Conservation (phyloP, 2,329 filamentous ascomycete genomes). For the Metarhizium album region DNA sequence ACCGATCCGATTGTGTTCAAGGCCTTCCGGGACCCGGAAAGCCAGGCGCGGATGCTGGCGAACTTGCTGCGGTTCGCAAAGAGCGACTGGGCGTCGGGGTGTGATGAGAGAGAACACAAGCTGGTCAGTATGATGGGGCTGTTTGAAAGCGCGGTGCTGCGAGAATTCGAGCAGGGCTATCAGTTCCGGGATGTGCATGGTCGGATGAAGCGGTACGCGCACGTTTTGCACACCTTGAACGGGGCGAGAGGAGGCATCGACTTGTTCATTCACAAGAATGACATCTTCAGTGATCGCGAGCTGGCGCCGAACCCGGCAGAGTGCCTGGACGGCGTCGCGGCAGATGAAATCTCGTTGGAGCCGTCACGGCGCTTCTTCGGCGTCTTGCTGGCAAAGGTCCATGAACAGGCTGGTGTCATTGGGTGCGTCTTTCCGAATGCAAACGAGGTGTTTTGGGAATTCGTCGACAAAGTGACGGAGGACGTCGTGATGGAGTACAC, state of each 20-base stretch:
- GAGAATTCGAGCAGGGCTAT: slow-evolving; percentile 89
- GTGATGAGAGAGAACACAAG: slow-evolving; percentile 58
- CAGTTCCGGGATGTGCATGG: slow-evolving; percentile 82
- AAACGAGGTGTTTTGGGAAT: slow-evolving; percentile 60
- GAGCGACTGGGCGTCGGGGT: slow-evolving; percentile 72
- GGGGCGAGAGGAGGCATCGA: slow-evolving; percentile 71
- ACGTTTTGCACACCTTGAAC: slow-evolving; percentile 73
- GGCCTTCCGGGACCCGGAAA: slow-evolving; percentile 76
- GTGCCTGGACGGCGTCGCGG: slow-evolving; percentile 58
- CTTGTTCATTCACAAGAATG: slow-evolving; percentile 80
- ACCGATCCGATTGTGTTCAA: slow-evolving; percentile 77
- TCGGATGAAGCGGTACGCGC: slow-evolving; percentile 78
- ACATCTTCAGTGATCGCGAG: slow-evolving; percentile 64
- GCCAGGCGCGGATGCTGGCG: slow-evolving; percentile 80
- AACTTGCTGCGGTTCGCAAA: slow-evolving; percentile 70
- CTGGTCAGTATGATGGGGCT: slow-evolving; percentile 64
- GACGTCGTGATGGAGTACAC: slow-evolving; percentile 81
- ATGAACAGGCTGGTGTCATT: slow-evolving; percentile 73
- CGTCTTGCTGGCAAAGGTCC: slow-evolving; percentile 60
- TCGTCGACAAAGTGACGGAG: slow-evolving; percentile 74
- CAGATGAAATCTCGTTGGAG: slow-evolving; percentile 62
- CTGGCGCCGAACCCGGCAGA: slow-evolving; percentile 61
- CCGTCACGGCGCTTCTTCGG: slow-evolving; percentile 78
- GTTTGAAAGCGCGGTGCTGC: slow-evolving; percentile 82
- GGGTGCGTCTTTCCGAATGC: slow-evolving; percentile 69